Conservation (phyloP, 306 rosid species). For the Chamaecrista fasciculata region DNA sequence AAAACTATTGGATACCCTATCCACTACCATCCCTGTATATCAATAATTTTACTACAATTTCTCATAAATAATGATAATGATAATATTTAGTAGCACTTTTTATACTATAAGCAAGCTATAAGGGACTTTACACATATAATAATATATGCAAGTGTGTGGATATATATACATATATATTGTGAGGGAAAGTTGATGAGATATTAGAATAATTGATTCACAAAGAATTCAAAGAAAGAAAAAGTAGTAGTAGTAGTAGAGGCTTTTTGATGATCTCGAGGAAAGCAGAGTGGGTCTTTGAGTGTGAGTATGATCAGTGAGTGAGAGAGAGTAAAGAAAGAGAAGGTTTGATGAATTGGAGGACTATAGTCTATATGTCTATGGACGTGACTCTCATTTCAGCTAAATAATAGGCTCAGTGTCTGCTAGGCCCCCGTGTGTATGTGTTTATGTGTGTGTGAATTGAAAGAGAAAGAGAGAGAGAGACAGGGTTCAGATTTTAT, state of each 20-base stretch:
- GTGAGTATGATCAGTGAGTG: no score
- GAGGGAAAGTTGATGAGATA: conserved; percentile 41
- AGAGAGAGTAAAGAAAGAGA: not conserved
- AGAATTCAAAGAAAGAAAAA: conserved; percentile 43
- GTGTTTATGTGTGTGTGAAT: conserved; percentile 4
- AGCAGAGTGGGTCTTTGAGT: not conserved
- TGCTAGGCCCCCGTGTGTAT: conserved; percentile 26
- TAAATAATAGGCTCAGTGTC: not conserved
- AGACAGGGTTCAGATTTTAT: conserved; percentile 12
- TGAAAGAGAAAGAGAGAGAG: conserved; percentile 7
- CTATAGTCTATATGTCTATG: not conserved
- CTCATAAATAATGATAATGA: no score
- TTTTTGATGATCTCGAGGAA: conserved; percentile 60
- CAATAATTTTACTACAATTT: no score
- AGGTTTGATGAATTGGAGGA: conserved; percentile 45
- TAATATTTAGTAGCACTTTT: no score
- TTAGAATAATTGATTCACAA: conserved; percentile 51
- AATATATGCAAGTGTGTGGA: not conserved
- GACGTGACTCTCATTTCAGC: conserved; percentile 34
- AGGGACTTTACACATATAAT: no score
- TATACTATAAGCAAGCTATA: no score
- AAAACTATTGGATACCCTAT: no score
- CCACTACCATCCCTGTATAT: no score
- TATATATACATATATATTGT: no score
- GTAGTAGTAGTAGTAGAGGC: conserved; percentile 24